Conservation (phyloP, 345 rosid species). For the Arabidopsis suecica region DNA sequence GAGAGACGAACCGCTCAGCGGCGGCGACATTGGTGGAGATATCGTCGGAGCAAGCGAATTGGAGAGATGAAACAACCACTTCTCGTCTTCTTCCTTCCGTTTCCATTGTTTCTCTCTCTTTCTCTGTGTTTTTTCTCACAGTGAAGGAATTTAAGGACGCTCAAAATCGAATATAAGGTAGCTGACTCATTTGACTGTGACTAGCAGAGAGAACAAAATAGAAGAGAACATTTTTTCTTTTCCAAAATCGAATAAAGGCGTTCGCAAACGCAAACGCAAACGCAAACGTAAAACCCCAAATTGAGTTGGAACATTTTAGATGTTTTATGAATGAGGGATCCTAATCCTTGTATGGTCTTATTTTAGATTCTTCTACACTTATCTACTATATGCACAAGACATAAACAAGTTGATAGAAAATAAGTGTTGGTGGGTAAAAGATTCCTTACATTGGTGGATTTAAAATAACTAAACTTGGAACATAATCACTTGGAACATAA, state of each 20-base stretch:
- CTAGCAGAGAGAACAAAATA: neutral
- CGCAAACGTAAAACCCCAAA: neutral
- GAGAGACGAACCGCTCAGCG: slow-evolving; percentile 68
- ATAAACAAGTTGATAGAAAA: too few relatives aligned
- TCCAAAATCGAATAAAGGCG: neutral
- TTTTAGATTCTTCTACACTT: too few relatives aligned
- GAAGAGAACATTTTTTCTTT: slow-evolving; percentile 1
- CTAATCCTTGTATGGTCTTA: too few relatives aligned
- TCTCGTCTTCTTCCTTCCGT: slow-evolving; percentile 46
- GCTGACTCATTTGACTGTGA: slow-evolving; percentile 8
- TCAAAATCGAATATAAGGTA: neutral
- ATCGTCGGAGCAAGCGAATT: slow-evolving; percentile 86
- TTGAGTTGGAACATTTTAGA: too few relatives aligned
- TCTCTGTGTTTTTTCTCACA: neutral
- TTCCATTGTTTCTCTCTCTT: slow-evolving; percentile 16
- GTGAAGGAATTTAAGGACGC: neutral
- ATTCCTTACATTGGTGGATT: too few relatives aligned
- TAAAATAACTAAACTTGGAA: too few relatives aligned
- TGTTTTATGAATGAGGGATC: too few relatives aligned
- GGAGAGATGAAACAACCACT: slow-evolving; percentile 74
- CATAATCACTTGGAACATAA: too few relatives aligned
- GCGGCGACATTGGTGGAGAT: slow-evolving; percentile 69
- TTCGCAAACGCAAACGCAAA: slow-evolving; percentile 16
- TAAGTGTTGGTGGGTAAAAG: too few relatives aligned
- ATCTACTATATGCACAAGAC: too few relatives aligned